Conservation (phyloP, 805 yeast genomes). For the Schizosaccharomyces osmophilus region DNA sequence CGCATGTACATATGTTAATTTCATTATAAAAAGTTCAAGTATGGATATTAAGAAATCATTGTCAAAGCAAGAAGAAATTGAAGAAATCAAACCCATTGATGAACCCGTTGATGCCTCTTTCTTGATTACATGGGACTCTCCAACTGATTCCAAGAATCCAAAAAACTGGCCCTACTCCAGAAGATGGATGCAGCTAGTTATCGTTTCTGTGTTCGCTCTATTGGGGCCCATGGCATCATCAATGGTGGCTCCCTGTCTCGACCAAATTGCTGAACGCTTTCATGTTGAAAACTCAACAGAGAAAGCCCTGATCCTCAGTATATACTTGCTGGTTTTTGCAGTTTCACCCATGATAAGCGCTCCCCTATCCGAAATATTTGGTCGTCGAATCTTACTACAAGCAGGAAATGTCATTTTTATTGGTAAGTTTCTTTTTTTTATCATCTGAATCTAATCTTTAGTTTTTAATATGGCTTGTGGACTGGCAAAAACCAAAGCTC, state of each 20-base stretch:
- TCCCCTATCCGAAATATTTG: slow-evolving; percentile 61
- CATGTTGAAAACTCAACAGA: slow-evolving; percentile 19
- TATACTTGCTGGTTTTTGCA: slow-evolving; percentile 51
- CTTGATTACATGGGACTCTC: not conserved
- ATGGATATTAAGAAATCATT: not conserved
- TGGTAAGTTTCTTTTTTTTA: slow-evolving; percentile 29
- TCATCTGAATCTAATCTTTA: not conserved
- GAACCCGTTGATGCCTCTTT: not conserved
- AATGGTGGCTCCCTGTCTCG: slow-evolving; percentile 26
- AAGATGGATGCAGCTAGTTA: not conserved
- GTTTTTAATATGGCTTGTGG: slow-evolving; percentile 64
- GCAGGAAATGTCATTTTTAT: slow-evolving; percentile 14
- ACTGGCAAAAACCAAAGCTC: slow-evolving; percentile 24
- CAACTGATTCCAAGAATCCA: slow-evolving; percentile 13
- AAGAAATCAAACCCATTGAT: not conserved
- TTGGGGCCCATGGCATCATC: slow-evolving; percentile 17
- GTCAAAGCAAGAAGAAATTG: not conserved
- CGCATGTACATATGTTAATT: not conserved
- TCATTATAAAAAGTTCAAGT: not conserved
- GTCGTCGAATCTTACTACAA: slow-evolving; percentile 26
- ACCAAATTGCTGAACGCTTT: slow-evolving; percentile 22
- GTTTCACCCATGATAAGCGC: slow-evolving; percentile 78
- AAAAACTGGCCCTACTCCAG: slow-evolving; percentile 11
- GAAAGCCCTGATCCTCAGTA: slow-evolving; percentile 24
- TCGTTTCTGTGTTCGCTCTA: not conserved